phyloP scores from a whole-genome alignment of 2,329 filamentous ascomycete species.

The Beauveria sp. region DNA sequence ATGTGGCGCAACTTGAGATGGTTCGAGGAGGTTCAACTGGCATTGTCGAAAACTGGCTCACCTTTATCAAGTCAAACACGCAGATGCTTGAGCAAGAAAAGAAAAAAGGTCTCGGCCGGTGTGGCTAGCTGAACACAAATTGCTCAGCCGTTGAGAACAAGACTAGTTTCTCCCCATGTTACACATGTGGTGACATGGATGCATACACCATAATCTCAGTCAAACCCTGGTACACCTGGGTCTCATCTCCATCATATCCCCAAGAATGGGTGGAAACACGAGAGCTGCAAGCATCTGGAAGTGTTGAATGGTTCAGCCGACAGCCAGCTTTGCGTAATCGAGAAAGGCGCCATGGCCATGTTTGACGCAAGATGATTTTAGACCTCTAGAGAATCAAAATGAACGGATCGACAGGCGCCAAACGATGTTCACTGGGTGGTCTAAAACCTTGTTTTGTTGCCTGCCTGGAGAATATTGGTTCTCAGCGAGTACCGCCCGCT shows the following conservation, averaged over 20 bases:
- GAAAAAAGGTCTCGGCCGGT: background rate
- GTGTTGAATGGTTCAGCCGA: too few species aligned
- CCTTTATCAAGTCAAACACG: background rate
- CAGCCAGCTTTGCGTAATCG: background rate
- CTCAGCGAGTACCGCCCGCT: background rate
- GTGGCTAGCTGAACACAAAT: background rate
- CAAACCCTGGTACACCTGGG: background rate
- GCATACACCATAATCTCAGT: background rate
- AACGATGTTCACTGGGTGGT: too few species aligned
- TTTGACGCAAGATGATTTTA: background rate
- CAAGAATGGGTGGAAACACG: too few species aligned
- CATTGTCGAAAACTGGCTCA: background rate
- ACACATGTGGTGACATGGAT: background rate
- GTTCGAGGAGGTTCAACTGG: too few species aligned
- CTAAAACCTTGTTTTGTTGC: background rate
- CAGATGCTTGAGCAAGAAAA: background rate
- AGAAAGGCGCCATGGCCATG: slow-evolving; percentile 4
- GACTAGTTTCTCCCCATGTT: background rate
- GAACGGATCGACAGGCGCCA: background rate
- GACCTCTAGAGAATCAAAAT: background rate
- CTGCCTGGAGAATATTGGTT: background rate
- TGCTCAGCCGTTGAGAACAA: background rate
- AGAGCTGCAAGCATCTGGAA: too few species aligned
- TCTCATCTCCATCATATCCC: too few species aligned
- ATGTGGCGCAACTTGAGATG: background rate